A percentile compares a stretch with the other conserved stretches of the same genome.
phyloP scores from a whole-genome alignment of 345 rosid genomes.

The Eucalyptus marginata region DNA sequence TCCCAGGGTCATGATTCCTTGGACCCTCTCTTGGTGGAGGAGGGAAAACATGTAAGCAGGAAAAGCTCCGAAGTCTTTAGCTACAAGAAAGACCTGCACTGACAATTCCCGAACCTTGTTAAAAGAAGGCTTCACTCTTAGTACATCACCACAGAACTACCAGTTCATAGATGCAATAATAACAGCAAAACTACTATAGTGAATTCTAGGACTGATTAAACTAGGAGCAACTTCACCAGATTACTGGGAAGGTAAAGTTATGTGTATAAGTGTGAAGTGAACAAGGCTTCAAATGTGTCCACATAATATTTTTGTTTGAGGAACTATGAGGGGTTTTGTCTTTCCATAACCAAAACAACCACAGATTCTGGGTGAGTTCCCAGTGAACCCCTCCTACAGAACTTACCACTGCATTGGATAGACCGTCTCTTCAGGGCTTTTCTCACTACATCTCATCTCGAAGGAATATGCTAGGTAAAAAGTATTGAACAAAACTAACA shows the following conservation, averaged over 20 bases:
- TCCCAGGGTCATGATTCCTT: constrained; percentile 38
- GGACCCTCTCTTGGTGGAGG: constrained; percentile 34
- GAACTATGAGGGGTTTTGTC: background rate
- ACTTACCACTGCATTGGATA: background rate
- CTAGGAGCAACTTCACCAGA: background rate
- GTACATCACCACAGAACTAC: background rate
- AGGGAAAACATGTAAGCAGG: constrained; percentile 23
- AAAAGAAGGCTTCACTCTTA: background rate
- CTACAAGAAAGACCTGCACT: constrained; percentile 37
- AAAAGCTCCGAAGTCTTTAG: constrained; percentile 36
- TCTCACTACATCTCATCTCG: background rate
- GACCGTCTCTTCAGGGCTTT: background rate
- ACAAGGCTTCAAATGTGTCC: background rate
- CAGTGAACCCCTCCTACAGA: background rate
- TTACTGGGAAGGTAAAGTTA: background rate
- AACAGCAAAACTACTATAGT: background rate
- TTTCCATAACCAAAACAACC: background rate
- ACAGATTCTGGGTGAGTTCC: background rate
- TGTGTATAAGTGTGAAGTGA: background rate
- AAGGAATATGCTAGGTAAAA: background rate
- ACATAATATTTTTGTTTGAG: background rate
- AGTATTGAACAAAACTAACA: background rate
- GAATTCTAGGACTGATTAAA: background rate
- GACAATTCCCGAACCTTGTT: background rate
- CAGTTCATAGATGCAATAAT: background rate